phyloP scores from a whole-genome alignment of 768 basidiomycete genomes.

The Boletus subparvulus region DNA sequence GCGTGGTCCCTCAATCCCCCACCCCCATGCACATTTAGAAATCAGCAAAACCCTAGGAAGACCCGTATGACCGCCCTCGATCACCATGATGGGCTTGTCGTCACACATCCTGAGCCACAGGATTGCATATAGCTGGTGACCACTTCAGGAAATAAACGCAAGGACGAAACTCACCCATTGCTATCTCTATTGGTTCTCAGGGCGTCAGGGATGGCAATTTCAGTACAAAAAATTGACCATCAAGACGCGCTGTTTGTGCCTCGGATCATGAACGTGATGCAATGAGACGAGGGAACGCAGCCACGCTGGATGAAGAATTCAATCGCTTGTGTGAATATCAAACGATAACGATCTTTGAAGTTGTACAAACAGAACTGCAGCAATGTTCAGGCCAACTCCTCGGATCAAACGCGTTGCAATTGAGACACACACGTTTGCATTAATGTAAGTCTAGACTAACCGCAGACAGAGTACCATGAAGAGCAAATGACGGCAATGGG shows the following conservation, averaged over 20 bases:
- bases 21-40: neutral
- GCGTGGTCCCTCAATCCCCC: neutral
- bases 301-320: slow-evolving; percentile 1
- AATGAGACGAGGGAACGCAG: slow-evolving; percentile 5
- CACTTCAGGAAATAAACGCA: neutral
- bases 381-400: slow-evolving; percentile 2
- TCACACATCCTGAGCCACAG: neutral
- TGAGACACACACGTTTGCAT: neutral
- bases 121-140: neutral
- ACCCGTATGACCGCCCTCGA: neutral
- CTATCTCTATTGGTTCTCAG: neutral
- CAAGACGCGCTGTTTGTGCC: slow-evolving; percentile 5
- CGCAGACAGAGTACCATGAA: neutral
- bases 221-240: neutral
- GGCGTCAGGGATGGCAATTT: neutral
- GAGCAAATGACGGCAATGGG: slow-evolving; percentile 2
- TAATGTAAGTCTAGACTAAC: neutral
- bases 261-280: slow-evolving; percentile 10
- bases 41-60: neutral
- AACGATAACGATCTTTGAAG: neutral
- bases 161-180: neutral
- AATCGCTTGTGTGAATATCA: slow-evolving; percentile 3
- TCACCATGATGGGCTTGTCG: neutral
- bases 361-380: neutral
- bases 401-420: slow-evolving; percentile 16